These are phyloP conservation scores for Candida ascalaphidarum DNA, from an alignment of 805 yeast genomes.

Conservation along the genomic window DNA sequence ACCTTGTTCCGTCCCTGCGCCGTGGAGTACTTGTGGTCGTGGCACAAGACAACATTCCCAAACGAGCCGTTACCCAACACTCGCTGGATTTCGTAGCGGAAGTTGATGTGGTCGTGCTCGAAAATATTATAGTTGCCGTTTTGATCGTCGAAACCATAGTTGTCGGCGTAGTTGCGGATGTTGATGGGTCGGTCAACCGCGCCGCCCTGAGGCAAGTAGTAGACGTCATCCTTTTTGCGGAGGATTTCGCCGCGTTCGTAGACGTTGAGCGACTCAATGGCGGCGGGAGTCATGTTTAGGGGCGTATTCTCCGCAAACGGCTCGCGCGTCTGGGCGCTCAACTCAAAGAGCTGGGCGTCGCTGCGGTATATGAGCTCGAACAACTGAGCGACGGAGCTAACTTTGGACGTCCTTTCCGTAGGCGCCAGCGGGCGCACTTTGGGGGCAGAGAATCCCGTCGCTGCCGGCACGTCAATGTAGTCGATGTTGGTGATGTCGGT, in stretches of 20 bases:
- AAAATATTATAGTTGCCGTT: slow-evolving; percentile 51
- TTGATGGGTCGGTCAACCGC: slow-evolving; percentile 17
- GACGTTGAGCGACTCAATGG: slow-evolving; percentile 35
- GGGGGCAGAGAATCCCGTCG: too few species aligned
- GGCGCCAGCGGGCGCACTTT: too few species aligned
- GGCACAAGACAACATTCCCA: slow-evolving; percentile 66
- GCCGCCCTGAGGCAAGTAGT: slow-evolving; percentile 36
- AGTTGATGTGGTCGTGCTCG: slow-evolving; percentile 65
- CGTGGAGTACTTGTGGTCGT: slow-evolving; percentile 46
- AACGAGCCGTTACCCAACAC: slow-evolving; percentile 73
- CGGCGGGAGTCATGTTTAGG: too few species aligned
- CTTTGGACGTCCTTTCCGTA: too few species aligned
- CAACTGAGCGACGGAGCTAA: too few species aligned
- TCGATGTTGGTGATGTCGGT: too few species aligned
- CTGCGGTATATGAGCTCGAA: too few species aligned
- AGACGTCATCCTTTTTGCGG: slow-evolving; percentile 39
- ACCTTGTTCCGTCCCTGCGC: slow-evolving; percentile 17
- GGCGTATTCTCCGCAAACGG: too few species aligned
- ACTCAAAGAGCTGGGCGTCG: too few species aligned
- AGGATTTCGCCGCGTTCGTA: slow-evolving; percentile 57
- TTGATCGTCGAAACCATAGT: slow-evolving; percentile 68
- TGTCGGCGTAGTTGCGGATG: slow-evolving; percentile 30
- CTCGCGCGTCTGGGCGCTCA: too few species aligned
- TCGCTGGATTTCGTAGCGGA: slow-evolving; percentile 54
- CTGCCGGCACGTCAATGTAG: too few species aligned